Evolutionary conservation across 495 filamentous ascomycete genomes (phyloP), one percentile per base, ranked within the genome.

Genomic region (Trichodelitschia bisporula): DNA sequence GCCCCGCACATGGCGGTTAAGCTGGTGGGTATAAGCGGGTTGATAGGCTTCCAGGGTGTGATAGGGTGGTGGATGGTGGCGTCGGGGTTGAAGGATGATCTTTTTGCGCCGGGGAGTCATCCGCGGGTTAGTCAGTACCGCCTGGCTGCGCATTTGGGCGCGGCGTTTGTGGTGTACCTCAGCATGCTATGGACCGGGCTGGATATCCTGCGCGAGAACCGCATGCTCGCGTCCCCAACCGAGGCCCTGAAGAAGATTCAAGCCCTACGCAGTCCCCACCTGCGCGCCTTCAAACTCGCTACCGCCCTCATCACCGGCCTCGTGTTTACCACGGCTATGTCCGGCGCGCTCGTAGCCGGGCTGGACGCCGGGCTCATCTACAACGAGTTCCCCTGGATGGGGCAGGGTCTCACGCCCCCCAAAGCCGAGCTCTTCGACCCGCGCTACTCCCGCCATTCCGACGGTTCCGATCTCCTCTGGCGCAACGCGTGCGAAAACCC

Each of bases 21-120:
- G 25, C 62, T 97, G n/a, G 55, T 62, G 12, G 84, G 82, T 1
- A 92, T 97, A 35, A 71, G 74, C 14, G 71, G 61, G 19, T 54
- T 93, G 30, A 93, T 97, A 48, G 89, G 78, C 18, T 86, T 92
- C 48, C 86, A 97, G 51, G 86, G 89, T 5, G 69, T 86, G 40
- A 62, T 97, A 27, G 86, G 86, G 6, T 97, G 86, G 86, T 97
- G 84, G 79, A 97, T 97, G 86, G 86, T 97, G 40, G 90, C 89
- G 50, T 83, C 74, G 0, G 86, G 86, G 1, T 57, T 97, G 34
- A 79, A 78, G 40, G 86, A 97, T 46, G 82, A 95, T 43, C 65
- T 95, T 12, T 92, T 95, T 44, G 78, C 74, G 2, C 73, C 77
- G 1, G 89, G 84, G 4, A 71, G 66, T 32, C 79, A 91, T 49